These are phyloP conservation scores for Globisporangium apiculatum DNA, from an alignment of 352 stramenopile species.

Conservation along the genomic window DNA sequence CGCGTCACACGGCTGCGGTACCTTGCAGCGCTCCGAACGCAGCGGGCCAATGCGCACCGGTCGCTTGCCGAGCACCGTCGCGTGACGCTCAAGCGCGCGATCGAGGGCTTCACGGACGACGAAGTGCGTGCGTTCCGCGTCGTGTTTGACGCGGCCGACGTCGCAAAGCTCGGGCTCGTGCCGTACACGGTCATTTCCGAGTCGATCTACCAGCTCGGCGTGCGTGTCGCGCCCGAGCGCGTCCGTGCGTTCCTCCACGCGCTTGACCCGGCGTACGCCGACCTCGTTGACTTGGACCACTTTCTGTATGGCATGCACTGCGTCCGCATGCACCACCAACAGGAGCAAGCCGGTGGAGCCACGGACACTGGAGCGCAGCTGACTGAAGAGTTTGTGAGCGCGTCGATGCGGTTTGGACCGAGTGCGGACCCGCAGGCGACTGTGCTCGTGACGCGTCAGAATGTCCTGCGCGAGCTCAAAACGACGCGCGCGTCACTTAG, in stretches of 20 bases:
- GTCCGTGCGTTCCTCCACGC: conserved; percentile 42
- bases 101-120: conserved; percentile 56
- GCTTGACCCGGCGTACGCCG: conserved; percentile 61
- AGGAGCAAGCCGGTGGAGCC: conserved; percentile 22
- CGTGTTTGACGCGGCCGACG: conserved; percentile 56
- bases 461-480: conserved; percentile 59
- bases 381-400: conserved; percentile 49
- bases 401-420: conserved; percentile 46
- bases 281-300: conserved; percentile 77
- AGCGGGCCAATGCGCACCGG: conserved; percentile 37
- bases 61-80: conserved; percentile 28
- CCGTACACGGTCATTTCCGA: conserved; percentile 59
- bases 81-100: conserved; percentile 35
- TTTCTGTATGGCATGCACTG: conserved; percentile 81
- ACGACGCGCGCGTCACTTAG: conserved; percentile 68
- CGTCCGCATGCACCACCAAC: conserved; percentile 55
- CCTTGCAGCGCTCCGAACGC: conserved; percentile 30
- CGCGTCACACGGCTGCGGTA: conserved; percentile 46
- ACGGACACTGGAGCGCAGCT: neutral
- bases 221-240: conserved; percentile 35
- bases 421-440: conserved; percentile 41
- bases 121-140: conserved; percentile 57
- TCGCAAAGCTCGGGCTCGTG: conserved; percentile 56
- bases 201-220: conserved; percentile 65
- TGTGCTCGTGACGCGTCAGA: conserved; percentile 63